Evolutionary conservation across 768 basidiomycete species (phyloP), one percentile per base, ranked within the genome.

Genomic region (Pulveroboletus ravenelii): DNA sequence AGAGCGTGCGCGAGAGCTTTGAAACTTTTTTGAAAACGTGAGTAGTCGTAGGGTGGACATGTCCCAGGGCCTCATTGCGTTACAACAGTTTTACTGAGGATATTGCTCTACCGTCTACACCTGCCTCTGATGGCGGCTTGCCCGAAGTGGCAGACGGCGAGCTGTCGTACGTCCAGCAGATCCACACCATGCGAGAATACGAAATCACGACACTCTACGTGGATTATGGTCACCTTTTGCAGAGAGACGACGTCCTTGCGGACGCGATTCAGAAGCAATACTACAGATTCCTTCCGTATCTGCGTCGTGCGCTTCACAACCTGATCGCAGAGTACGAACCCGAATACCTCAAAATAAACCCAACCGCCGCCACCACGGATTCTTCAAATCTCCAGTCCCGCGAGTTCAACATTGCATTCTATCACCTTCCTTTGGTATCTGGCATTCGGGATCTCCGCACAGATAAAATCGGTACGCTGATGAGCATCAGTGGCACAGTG

Each of bases 401-500:
- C 49, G 93, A 97, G 62, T 99, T 99, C 68, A 86, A 81, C 61
- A 83, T 98, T 48, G 94, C 95, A 3, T 97, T 99, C 66, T 94
- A 97, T 70, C 87, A 92, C 61, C 78, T 99, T 10, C 93, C 93
- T 10, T 75, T 99, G 34, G 90, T 94, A 13, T 92, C 90, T 41
- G 93, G 93, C 6, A 99, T 99, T 50, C 87, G 96, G 14, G 91
- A 95, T 59, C 74, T 99, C 30, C 78, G 87, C 60, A 97, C 93
- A 39, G 91, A 92, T 57, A 88, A 87, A 68, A 96, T 98, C 51
- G 96, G 96, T 17, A 90, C 88, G 3, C 74, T 99, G 52, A 87
- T 94, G 81, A 87, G 88, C 63, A 95, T 99, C 70, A 89, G 89
- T 58, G 96, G 96, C 14, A 99, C 96, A 1, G 95, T 98, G 34